Evolutionary conservation across 2,329 filamentous ascomycete species (phyloP), one percentile per base, ranked within the genome.

Genomic region (Cladorrhinum sp.): DNA sequence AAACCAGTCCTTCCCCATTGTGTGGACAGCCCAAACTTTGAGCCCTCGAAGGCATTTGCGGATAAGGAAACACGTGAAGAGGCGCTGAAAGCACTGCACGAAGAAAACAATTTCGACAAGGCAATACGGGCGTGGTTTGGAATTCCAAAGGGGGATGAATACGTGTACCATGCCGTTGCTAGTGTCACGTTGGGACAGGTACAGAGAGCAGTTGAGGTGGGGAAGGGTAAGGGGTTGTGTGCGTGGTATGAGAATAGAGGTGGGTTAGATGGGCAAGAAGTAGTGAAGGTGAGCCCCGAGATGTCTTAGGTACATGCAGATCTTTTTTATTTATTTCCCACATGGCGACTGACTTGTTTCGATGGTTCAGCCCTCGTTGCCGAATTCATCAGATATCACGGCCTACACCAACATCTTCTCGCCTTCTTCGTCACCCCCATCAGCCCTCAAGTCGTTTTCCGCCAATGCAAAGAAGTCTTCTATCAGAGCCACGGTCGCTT

Each of bases 321-420:
- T 45, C 8, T 60, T 38, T 48, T 57, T 50, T 45, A 18, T 57
- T 58, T 32, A 6, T 6, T 32, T 32, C 27, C n/a, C n/a, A n/a
- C n/a, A n/a, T n/a, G n/a, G n/a, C n/a, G n/a, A n/a, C n/a, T n/a
- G n/a, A n/a, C n/a, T n/a, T n/a, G n/a, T n/a, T n/a, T n/a, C n/a
- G n/a, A n/a, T n/a, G n/a, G n/a, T n/a, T n/a, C n/a, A n/a, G n/a
- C n/a, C n/a, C n/a, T n/a, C n/a, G n/a, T n/a, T n/a, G n/a, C n/a
- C n/a, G n/a, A n/a, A n/a, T n/a, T n/a, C n/a, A 16, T 53, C 13
- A 24, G 89, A 92, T 67, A 81, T 88, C 59, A 78, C 81, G 49
- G 83, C 88, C 18, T 92, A 92, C 76, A 81, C 84, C 38, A 77
- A 82, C 52, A 79, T 92, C 68, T 92, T 91, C 77, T 77, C 77